These are phyloP conservation scores for Ceratobasidium sp. DNA, from an alignment of 1,284 basidiomycete species.

Conservation along the genomic window DNA sequence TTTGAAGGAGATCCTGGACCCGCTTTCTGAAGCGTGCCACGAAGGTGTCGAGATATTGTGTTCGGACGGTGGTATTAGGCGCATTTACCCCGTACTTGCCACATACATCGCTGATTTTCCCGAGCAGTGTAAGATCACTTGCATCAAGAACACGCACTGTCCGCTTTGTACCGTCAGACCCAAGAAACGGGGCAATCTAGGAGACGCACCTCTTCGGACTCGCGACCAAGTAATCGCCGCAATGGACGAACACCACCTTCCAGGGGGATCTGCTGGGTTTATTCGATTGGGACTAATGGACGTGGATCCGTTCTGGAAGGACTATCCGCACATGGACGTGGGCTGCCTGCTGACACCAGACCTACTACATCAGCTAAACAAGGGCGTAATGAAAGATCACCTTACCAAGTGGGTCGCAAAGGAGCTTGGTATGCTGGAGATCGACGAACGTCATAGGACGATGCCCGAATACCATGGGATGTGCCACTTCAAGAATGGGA, in stretches of 20 bases:
- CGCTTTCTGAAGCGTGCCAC: constrained; percentile 13
- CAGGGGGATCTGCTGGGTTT: neutral
- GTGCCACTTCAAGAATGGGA: constrained; percentile 14
- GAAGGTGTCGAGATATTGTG: constrained; percentile 28
- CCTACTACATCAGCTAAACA: constrained; percentile 56
- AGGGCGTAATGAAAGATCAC: constrained; percentile 53
- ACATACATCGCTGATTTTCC: constrained; percentile 44
- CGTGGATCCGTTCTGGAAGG: constrained; percentile 52
- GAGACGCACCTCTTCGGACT: neutral
- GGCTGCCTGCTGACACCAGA: constrained; percentile 53
- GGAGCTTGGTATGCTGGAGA: constrained; percentile 11
- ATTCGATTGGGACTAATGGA: constrained; percentile 11
- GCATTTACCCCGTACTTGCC: constrained; percentile 36
- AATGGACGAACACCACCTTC: neutral
- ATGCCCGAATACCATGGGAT: constrained; percentile 38
- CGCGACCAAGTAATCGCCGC: neutral
- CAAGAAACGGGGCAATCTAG: constrained; percentile 12
- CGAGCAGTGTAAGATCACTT: constrained; percentile 47
- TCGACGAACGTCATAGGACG: constrained; percentile 41
- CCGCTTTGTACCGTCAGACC: constrained; percentile 27
- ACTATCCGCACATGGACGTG: constrained; percentile 52
- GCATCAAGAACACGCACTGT: constrained; percentile 14
- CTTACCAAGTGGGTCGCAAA: constrained; percentile 49
- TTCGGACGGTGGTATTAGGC: constrained; percentile 33
- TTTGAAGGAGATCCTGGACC: constrained; percentile 33